Conservation (phyloP, 2,329 filamentous ascomycete species). For the Neonectria faginata region DNA sequence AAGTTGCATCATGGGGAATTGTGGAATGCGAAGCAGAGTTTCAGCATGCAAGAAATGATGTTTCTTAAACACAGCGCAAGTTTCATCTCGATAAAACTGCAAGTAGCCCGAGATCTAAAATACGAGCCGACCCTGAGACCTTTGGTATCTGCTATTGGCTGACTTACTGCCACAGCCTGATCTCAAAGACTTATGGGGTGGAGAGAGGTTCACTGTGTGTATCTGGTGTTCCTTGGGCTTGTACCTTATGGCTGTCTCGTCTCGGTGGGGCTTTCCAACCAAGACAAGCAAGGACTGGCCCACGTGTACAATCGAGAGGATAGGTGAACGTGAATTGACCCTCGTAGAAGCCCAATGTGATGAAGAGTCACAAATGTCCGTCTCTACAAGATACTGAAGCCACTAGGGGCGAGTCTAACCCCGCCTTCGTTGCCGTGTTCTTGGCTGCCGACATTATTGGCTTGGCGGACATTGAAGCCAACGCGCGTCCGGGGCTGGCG, state of each 20-base stretch:
- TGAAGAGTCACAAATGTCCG: neutral
- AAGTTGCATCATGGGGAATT: neutral
- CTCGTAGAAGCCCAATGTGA: neutral
- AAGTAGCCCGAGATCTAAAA: neutral
- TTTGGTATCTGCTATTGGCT: neutral
- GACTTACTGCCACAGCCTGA: neutral
- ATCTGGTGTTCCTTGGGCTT: neutral
- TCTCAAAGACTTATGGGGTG: neutral
- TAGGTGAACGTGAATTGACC: neutral
- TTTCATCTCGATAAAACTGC: neutral
- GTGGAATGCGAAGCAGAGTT: neutral
- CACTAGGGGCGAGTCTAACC: neutral
- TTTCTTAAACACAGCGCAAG: too few species aligned
- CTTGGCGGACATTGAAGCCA: constrained; percentile 4
- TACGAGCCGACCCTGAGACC: neutral
- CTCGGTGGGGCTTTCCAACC: neutral
- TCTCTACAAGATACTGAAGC: neutral
- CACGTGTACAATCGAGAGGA: neutral
- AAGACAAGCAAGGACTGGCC: neutral
- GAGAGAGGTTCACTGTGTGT: neutral
- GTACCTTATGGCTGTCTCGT: neutral
- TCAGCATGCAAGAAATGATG: neutral
- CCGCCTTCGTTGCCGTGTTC: neutral
- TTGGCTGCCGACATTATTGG: constrained; percentile 9
- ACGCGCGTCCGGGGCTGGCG: neutral